Evolutionary conservation across 768 basidiomycete species (phyloP).

Genomic region (Suillus bovinus): DNA sequence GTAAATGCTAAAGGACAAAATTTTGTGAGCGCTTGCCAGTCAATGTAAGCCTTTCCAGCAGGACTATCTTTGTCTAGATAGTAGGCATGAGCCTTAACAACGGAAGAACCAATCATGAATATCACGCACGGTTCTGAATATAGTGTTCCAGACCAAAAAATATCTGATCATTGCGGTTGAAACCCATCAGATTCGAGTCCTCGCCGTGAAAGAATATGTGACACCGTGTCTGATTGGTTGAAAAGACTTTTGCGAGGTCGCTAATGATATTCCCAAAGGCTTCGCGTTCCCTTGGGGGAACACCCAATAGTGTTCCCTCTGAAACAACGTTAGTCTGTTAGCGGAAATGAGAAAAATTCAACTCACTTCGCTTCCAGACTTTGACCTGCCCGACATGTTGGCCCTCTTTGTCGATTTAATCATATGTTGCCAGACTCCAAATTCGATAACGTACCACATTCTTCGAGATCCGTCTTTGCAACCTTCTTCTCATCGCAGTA

Average conservation of each 20-base stretch:
- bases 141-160: constrained; percentile 19
- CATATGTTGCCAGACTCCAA: not conserved
- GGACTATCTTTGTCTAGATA: not conserved
- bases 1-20: too few relatives aligned
- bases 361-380: constrained; percentile 4
- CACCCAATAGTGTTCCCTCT: constrained; percentile 5
- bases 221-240: constrained; percentile 4
- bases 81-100: not conserved
- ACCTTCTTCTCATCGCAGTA: constrained; percentile 14
- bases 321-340: not conserved
- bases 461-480: constrained; percentile 11
- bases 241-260: constrained; percentile 13
- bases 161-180: constrained; percentile 18
- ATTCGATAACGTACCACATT: constrained; percentile 10
- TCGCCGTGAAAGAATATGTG: constrained; percentile 15
- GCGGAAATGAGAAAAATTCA: not conserved
- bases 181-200: constrained; percentile 18
- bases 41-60: not conserved
- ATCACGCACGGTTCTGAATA: constrained; percentile 12
- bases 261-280: constrained; percentile 10
- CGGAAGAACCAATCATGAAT: not conserved
- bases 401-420: not conserved
- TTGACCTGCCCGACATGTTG: constrained; percentile 1
- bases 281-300: constrained; percentile 8
- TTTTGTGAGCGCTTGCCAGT: not conserved